Evolutionary conservation across 257 asterid species (phyloP), one percentile per base, ranked within the genome.

Genomic region (Pogostemon cablin): DNA sequence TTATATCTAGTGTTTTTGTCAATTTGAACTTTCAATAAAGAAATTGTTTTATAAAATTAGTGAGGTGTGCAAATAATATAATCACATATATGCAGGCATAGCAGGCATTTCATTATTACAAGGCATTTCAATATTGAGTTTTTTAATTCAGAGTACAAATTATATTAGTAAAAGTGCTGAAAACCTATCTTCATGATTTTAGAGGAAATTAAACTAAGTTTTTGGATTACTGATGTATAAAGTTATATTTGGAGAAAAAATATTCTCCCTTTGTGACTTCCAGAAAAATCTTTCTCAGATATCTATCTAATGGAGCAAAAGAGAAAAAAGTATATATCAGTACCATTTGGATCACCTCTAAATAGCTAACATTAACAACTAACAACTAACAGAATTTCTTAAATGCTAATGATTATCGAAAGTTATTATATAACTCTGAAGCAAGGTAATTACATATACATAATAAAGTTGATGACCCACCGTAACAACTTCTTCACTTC

Each of bases 401-500:
- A 48, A 37, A 54, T 37, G 35, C 55, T 42, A 12, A 50, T 46
- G 20, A 55, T 64, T 42, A 12, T 35, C 56, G 20, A 35, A 35
- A 9, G 11, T 40, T 40, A 68, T 42, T 11, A 32, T 46, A 41
- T 11, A 34, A 67, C 44, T 20, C 62, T 9, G 46, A 65, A 34
- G 47, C 49, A 32, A 60, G 12, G 65, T 46, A 68, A 56, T 35
- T 25, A 67, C 62, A 67, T 12, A 10, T 70, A 44, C 68, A 63
- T 66, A 53, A 68, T 54, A 63, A 61, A 61, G 65, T 71, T 55
- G 81, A 67, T 64, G 75, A 84, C 91, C 47, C 72, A 92, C 98
- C 84, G 96, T 90, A 62, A 90, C 72, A 82, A 81, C 95, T 86
- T 92, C 98, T 63, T 88, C 91, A 37, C 87, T 81, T 65, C 96